Evolutionary conservation across 805 yeast species (phyloP), one percentile per base, ranked within the genome.

Genomic region (Brettanomyces sp.): DNA sequence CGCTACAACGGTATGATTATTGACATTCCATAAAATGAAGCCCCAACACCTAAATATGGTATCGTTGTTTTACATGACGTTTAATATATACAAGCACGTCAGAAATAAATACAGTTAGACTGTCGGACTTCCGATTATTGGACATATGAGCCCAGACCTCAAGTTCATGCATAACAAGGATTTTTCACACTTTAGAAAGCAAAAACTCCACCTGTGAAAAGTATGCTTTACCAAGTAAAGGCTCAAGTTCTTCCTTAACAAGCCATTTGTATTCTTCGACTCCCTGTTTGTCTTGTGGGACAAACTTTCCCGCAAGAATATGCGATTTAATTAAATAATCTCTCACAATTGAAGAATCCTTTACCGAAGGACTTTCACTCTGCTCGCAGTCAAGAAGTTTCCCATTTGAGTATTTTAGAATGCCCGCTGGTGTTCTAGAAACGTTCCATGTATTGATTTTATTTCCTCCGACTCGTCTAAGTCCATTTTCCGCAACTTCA

Each of bases 271-370:
- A 86, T 45, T 82, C 81, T 42, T 65, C 53, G 35, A 61, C 56
- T 9, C 64, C 56, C 18, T 64, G 56, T 38, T 63, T 60, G 33
- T 68, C 61, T 36, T 68, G 65, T 35, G 74, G 65, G 44, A 66
- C 65, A 63, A 90, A 90, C 50, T 70, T 68, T 41, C 98, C 99
- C 11, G 95, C 85, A 55, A 91, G 67, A 47, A 91, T 87, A 62
- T 88, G 96, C 33, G 95, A 84, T 65, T 87, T 88, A 56, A 93
- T 77, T 56, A 85, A 69, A 59, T 81, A 93, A 56, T 85, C 91
- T 55, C 77, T 72, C 12, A 52, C 47, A 6, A 57, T 52, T 5
- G 47, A 56, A n/a, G 52, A 56, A 1, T 56, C 56, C 3, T 48
- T 55, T 9, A 52, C 60, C 2, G 55, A 24, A 4, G 47, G 45